Conservation (phyloP, 2,329 filamentous ascomycete species). For the Ascochyta fabae region DNA sequence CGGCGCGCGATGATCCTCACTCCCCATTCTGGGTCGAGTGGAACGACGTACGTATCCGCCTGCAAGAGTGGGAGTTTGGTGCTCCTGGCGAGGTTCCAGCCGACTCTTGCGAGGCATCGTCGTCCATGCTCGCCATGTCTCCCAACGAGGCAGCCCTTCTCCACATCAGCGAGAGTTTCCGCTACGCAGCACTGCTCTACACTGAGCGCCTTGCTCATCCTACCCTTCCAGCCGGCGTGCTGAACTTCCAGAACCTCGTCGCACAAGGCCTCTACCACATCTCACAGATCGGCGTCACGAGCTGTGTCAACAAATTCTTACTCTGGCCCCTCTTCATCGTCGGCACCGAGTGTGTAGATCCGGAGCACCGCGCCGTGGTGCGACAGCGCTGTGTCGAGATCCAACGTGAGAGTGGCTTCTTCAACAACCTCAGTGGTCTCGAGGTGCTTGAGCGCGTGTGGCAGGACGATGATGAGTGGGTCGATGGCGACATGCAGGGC, state of each 20-base stretch:
- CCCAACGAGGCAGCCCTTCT: slow-evolving; percentile 74
- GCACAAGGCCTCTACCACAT: slow-evolving; percentile 84
- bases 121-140: slow-evolving; percentile 34
- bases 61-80: slow-evolving; percentile 80
- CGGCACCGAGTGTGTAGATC: slow-evolving; percentile 86
- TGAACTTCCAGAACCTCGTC: slow-evolving; percentile 83
- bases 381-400: slow-evolving; percentile 83
- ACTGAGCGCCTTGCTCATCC: slow-evolving; percentile 86
- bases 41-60: slow-evolving; percentile 76
- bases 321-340: slow-evolving; percentile 93
- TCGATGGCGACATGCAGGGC: slow-evolving; percentile 31
- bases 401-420: slow-evolving; percentile 86
- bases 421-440: slow-evolving; percentile 87
- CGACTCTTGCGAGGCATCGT: slow-evolving; percentile 33
- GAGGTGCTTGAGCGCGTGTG: slow-evolving; percentile 87
- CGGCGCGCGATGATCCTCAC: slow-evolving; percentile 60
- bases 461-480: slow-evolving; percentile 60
- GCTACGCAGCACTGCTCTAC: slow-evolving; percentile 86
- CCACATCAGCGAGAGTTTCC: slow-evolving; percentile 88
- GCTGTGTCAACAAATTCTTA: slow-evolving; percentile 82
- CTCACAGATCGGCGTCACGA: slow-evolving; percentile 74
- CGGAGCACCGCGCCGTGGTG: slow-evolving; percentile 78
- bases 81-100: slow-evolving; percentile 37
- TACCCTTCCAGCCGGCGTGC: slow-evolving; percentile 72
- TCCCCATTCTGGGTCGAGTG: slow-evolving; percentile 82